Conservation (phyloP, 2,329 filamentous ascomycete species). For the Juglanconis oblonga region DNA sequence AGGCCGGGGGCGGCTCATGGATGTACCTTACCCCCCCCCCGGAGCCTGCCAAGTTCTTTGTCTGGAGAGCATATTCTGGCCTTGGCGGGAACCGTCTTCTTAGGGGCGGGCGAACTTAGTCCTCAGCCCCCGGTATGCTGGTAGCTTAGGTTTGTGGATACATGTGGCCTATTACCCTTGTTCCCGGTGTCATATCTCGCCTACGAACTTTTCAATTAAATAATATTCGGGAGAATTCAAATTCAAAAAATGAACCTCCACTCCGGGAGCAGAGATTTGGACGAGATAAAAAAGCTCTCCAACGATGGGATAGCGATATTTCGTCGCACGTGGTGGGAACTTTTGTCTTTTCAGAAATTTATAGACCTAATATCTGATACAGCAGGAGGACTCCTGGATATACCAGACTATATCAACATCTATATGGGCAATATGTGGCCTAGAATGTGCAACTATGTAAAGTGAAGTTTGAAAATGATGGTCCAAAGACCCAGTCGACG, state of each 20-base stretch:
- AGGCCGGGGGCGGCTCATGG: slow-evolving; percentile 60
- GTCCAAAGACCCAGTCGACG: not conserved
- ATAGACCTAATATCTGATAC: slow-evolving; percentile 21
- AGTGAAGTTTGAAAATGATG: not conserved
- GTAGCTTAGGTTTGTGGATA: slow-evolving; percentile 61
- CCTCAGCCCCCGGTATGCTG: slow-evolving; percentile 54
- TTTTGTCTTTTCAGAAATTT: slow-evolving; percentile 35
- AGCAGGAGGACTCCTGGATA: not conserved
- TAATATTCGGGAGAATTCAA: slow-evolving; percentile 41
- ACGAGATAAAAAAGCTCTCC: slow-evolving; percentile 38
- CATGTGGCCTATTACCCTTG: slow-evolving; percentile 59
- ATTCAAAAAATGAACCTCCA: slow-evolving; percentile 54
- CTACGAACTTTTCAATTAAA: slow-evolving; percentile 55
- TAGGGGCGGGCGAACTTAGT: slow-evolving; percentile 56
- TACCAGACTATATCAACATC: too few relatives aligned
- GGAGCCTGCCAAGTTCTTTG: slow-evolving; percentile 46
- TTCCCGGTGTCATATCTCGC: slow-evolving; percentile 55
- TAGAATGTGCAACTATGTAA: too few relatives aligned
- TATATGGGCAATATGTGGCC: too few relatives aligned
- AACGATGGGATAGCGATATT: slow-evolving; percentile 23
- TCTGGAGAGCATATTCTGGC: slow-evolving; percentile 59
- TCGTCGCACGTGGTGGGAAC: slow-evolving; percentile 38
- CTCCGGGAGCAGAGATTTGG: slow-evolving; percentile 53
- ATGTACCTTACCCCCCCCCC: slow-evolving; percentile 56
- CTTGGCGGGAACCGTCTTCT: slow-evolving; percentile 56